Conservation (phyloP, 331 rosid genomes). For the Telfairia occidentalis region DNA sequence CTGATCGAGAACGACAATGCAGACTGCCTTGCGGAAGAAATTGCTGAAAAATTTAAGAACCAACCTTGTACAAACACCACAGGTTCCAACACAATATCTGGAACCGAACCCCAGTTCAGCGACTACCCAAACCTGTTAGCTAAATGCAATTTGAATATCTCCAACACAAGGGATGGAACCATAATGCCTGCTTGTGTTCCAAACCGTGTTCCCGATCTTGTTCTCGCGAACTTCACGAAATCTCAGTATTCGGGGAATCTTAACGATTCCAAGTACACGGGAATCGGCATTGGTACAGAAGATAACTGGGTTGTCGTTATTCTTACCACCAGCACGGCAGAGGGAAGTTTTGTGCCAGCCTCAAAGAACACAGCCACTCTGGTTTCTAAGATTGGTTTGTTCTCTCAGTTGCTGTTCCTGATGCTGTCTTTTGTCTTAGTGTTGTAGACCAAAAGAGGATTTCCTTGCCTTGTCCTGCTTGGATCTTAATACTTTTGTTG, state of each 20-base stretch:
- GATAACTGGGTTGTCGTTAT: slow-evolving; percentile 70
- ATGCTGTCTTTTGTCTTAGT: slow-evolving; percentile 29
- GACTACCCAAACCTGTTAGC: slow-evolving; percentile 49
- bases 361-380: slow-evolving; percentile 21
- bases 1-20: slow-evolving; percentile 54
- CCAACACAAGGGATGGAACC: slow-evolving; percentile 67
- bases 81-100: slow-evolving; percentile 81
- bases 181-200: slow-evolving; percentile 85
- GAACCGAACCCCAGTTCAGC: slow-evolving; percentile 69
- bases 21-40: slow-evolving; percentile 59
- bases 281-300: slow-evolving; percentile 69
- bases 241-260: slow-evolving; percentile 63
- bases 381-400: slow-evolving; percentile 29
- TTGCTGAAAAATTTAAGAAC: slow-evolving; percentile 70
- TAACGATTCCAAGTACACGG: slow-evolving; percentile 55
- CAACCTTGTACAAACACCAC: slow-evolving; percentile 80
- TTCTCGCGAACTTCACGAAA: slow-evolving; percentile 62
- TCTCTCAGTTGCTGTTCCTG: slow-evolving; percentile 29
- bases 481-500: neutral
- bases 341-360: slow-evolving; percentile 54
- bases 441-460: slow-evolving; percentile 28
- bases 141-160: slow-evolving; percentile 56
- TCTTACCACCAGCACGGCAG: slow-evolving; percentile 55
- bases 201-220: slow-evolving; percentile 36
- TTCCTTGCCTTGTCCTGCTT: neutral